Evolutionary conservation across 306 rosid genomes (phyloP), one percentile per base, ranked within the genome.

Genomic region (Glycyrrhiza uralensis): DNA sequence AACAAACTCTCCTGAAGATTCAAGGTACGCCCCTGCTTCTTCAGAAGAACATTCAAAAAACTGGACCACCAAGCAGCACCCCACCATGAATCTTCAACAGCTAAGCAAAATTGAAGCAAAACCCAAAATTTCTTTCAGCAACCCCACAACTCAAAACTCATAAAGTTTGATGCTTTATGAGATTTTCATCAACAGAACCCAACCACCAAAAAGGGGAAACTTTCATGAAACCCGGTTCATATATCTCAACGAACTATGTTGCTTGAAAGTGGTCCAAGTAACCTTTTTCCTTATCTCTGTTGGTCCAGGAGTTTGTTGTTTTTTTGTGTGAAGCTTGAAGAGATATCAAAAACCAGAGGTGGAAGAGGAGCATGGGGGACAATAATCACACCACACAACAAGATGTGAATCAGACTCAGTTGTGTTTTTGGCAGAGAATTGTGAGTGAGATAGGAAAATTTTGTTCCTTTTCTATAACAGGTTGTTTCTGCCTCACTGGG

Each of bases 371-470:
- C 82, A 76, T 51, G 75, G 75, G 71, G 71, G 71, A 10, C 64
- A 85, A 76, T 82, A 79, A 88, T 87, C 87, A 84, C 75, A 61
- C 57, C 73, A 62, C 76, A 80, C 41, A 77, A 69, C 15, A 69
- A 85, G 78, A n/a, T n/a, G 52, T 67, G 70, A 91, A 80, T 64
- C 69, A 79, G 75, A 76, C 77, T 84, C 84, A 81, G 87, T 83
- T 58, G 84, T 74, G 66, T 70, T 76, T 79, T 79, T 35, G 69
- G 79, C 66, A 83, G 29, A 9, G 22, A 71, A 77, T 75, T 69
- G 74, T 75, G 57, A 83, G 81, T 68, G 86, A 82, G 91, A 71
- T 74, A 52, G 23, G 77, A 79, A 72, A 72, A 18, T 45, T n/a
- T 76, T 81, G 93, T 76, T 79, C 47, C 73, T 84, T 87, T 81